Base-by-base conservation (phyloP, 2,329 filamentous ascomycete species). In the Neonectria coccinea region DNA sequence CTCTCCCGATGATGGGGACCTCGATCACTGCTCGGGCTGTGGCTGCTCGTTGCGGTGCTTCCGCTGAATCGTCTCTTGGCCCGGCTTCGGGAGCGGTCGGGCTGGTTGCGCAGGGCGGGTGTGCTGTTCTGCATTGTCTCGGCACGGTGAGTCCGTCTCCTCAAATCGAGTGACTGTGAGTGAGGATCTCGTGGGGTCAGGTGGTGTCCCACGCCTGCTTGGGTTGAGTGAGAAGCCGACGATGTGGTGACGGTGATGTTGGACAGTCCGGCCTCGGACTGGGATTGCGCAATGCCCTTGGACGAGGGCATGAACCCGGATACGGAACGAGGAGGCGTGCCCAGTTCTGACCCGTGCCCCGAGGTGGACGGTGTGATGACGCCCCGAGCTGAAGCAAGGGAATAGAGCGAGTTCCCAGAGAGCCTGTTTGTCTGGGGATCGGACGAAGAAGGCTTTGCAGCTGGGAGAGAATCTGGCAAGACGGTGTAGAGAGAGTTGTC, bases 21-120 rank as follows among this genome's bases (percentile, higher is more conserved):
- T 59, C 90, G 83, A 59, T 95, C 92, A 70, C 90, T 91, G 69
- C 90, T 92, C 7, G 91, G 91, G 74, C 92, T 96, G 66, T 92
- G 88, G 76, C 91, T 96, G 79, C 92, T 96, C 42, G 90, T 88
- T n/a, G 85, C 90, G 42, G 92, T 94, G 78, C 92, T 96, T 25
- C 89, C 91, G 74, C 93, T 97, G 71, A 96, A 90, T 65, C 93
- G 87, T 67, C 93, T 85, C 76, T 92, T 91, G 20, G 84, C 88
- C 73, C 86, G 84, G 74, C 92, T 93, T 47, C 91, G 87, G 51
- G 91, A 91, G 68, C 86, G 81, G 58, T 85, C 84, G 10, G 84
- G 84, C 63, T 85, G 84, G 14, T 82, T 69, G 47, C 85, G 82
- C 60, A 80, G 63, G 53, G 77, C 75, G 27, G 79, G 68, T 29